A percentile compares a stretch with the other conserved stretches of the same genome.
phyloP scores from a whole-genome alignment of 2,329 filamentous ascomycete species.

The Cladosporium sp. region DNA sequence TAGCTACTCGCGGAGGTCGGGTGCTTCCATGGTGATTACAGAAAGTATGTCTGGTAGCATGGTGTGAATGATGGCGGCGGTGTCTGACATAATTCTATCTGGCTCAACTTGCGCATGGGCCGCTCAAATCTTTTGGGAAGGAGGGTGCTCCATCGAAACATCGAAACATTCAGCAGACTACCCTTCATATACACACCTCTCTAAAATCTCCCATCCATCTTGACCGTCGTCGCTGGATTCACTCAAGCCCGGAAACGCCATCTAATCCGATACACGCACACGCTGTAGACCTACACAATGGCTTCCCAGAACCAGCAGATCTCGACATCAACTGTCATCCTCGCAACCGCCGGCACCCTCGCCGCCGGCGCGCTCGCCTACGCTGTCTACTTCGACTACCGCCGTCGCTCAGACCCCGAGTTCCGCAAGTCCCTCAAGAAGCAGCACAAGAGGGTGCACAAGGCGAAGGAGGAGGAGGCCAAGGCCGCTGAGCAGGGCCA shows the following conservation, averaged over 20 bases:
- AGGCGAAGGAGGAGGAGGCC: conserved; percentile 67
- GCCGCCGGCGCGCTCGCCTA: conserved; percentile 58
- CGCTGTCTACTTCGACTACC: conserved; percentile 63
- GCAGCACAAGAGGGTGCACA: conserved; percentile 68
- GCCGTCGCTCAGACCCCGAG: conserved; percentile 57
- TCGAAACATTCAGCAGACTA: neutral
- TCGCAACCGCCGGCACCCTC: conserved; percentile 54
- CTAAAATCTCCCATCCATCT: neutral
- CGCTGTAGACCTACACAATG: conserved; percentile 20
- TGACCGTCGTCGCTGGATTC: conserved; percentile 2
- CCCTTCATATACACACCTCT: neutral
- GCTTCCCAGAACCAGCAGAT: conserved; percentile 35
- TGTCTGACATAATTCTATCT: no score
- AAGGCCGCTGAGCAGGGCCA: conserved; percentile 61
- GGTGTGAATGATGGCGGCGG: no score
- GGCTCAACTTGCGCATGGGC: no score
- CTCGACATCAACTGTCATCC: conserved; percentile 54
- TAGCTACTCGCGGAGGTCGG: neutral
- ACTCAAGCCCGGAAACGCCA: neutral
- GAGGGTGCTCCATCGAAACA: no score
- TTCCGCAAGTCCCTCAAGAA: conserved; percentile 63
- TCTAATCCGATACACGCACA: neutral
- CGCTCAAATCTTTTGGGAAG: no score
- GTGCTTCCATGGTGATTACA: no score
- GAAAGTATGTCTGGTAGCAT: no score